These are phyloP conservation scores for Oropetium thomaeum DNA, from an alignment of 176 grass and related monocot species.

Conservation along the genomic window DNA sequence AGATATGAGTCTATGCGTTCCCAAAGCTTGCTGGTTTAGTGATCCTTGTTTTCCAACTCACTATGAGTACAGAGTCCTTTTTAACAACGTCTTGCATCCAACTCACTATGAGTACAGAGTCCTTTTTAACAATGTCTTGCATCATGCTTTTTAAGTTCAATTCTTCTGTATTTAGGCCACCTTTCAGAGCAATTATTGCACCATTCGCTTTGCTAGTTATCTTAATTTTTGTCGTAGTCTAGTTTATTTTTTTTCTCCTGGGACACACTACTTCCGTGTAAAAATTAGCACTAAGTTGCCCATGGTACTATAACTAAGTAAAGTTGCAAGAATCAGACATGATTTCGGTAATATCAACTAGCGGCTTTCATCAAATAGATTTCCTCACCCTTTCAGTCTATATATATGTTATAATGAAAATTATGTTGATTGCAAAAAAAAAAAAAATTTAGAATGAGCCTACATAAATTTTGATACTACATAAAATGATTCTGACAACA, in stretches of 20 bases:
- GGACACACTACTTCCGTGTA: not conserved
- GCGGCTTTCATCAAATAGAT: too few relatives aligned
- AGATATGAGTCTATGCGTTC: not conserved
- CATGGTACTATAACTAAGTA: constrained; percentile 15
- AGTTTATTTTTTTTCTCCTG: not conserved
- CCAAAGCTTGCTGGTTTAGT: too few relatives aligned
- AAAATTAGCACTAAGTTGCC: not conserved
- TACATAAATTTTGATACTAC: not conserved
- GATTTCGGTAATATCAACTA: too few relatives aligned
- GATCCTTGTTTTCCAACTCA: too few relatives aligned
- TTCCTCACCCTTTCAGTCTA: too few relatives aligned
- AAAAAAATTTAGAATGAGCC: too few relatives aligned
- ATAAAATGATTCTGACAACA: not conserved
- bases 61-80: too few relatives aligned
- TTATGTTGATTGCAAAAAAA: too few relatives aligned
- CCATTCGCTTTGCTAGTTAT: not conserved
- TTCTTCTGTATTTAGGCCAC: not conserved
- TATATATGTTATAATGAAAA: too few relatives aligned
- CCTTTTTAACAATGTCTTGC: too few relatives aligned
- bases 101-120: too few relatives aligned
- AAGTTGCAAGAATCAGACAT: constrained; percentile 22
- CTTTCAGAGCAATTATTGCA: not conserved
- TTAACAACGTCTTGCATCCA: too few relatives aligned
- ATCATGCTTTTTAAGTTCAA: not conserved
- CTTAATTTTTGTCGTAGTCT: not conserved